A percentile compares a stretch with the other conserved stretches of the same genome.
Conservation (phyloP, 495 filamentous ascomycete genomes). For the Penicillium manginii region DNA sequence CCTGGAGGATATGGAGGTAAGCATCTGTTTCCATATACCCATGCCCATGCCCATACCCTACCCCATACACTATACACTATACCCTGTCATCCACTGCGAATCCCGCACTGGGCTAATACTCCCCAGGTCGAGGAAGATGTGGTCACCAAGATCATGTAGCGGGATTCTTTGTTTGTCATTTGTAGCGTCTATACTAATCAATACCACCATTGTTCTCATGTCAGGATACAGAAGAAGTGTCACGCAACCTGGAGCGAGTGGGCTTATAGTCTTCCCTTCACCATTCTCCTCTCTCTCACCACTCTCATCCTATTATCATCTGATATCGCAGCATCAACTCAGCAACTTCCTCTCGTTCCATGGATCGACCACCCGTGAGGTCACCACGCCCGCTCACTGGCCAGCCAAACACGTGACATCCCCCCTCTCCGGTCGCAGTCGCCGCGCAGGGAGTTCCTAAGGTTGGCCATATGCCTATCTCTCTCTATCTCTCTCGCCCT, state of each 20-base stretch:
- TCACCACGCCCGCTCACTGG: constrained; percentile 50
- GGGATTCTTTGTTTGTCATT: constrained; percentile 30
- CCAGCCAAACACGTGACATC: constrained; percentile 41
- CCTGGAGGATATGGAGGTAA: constrained; percentile 96
- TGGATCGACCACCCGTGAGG: constrained; percentile 43
- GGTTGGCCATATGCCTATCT: constrained; percentile 6
- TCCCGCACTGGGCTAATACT: constrained; percentile 57
- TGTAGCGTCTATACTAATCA: constrained; percentile 47
- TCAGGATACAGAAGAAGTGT: constrained; percentile 39
- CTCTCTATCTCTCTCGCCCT: not conserved
- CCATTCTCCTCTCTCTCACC: not conserved
- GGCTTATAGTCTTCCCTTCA: constrained; percentile 25
- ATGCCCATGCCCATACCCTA: constrained; percentile 3
- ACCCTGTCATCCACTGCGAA: not conserved
- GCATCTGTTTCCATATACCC: constrained; percentile 37
- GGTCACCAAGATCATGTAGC: constrained; percentile 92
- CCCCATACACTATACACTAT: not conserved
- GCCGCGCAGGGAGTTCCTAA: constrained; percentile 13
- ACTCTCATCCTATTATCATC: no score
- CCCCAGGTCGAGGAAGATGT: constrained; percentile 89
- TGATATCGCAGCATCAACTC: not conserved
- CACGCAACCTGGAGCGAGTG: constrained; percentile 33
- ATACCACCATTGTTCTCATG: constrained; percentile 27
- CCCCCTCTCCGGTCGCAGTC: constrained; percentile 24
- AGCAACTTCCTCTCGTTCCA: constrained; percentile 17